Conservation (phyloP, 768 basidiomycete species). For the Lepiota brunneoincarnata region DNA sequence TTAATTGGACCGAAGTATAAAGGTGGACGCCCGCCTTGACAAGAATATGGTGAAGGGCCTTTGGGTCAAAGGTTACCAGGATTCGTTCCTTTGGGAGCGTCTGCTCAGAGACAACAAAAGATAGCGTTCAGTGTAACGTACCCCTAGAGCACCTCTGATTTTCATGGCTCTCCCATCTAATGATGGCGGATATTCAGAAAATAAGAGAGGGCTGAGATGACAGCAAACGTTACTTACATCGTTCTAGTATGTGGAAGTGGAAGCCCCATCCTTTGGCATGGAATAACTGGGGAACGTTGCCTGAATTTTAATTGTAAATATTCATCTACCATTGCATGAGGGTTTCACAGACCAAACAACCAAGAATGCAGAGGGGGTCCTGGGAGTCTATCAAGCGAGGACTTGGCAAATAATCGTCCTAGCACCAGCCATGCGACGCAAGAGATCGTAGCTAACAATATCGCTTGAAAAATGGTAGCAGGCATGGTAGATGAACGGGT, state of each 20-base stretch:
- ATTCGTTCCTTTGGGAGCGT: conserved; percentile 20
- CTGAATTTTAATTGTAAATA: conserved; percentile 16
- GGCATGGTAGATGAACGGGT: no score
- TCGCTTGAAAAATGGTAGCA: background rate
- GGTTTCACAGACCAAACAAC: background rate
- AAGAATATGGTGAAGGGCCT: conserved; percentile 41
- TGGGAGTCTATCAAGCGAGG: background rate
- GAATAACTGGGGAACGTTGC: conserved; percentile 32
- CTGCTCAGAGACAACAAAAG: background rate
- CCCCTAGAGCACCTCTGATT: conserved; percentile 33
- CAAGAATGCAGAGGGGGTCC: background rate
- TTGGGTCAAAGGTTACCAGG: conserved; percentile 41
- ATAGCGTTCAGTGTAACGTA: conserved; percentile 17
- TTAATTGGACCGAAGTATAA: background rate
- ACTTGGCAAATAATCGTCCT: background rate
- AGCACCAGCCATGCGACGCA: background rate
- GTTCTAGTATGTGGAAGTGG: conserved; percentile 28
- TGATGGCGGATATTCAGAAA: background rate
- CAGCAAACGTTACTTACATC: conserved; percentile 23
- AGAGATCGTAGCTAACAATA: background rate
- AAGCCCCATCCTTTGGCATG: conserved; percentile 33
- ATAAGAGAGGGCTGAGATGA: background rate
- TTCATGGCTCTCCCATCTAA: conserved; percentile 30
- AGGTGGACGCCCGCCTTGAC: conserved; percentile 29
- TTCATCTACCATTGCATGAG: background rate